Evolutionary conservation across 441 rosid species (phyloP).

Genomic region (Monsonia emarginata): DNA sequence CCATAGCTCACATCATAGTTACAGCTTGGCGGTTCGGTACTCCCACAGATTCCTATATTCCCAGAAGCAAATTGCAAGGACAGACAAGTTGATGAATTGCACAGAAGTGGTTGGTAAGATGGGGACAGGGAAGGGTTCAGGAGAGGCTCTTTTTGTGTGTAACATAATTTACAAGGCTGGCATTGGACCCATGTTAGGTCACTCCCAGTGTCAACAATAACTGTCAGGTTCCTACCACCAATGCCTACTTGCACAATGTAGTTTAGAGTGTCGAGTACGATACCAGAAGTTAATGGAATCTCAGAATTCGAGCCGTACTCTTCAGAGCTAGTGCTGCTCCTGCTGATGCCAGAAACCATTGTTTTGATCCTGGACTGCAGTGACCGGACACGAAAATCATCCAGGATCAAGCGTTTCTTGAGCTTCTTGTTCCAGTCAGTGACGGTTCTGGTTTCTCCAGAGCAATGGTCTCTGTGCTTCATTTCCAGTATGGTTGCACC

Average conservation of each 20-base stretch:
- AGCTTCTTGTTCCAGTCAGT: constrained; percentile 49
- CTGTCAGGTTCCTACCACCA: constrained; percentile 49
- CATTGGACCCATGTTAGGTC: constrained; percentile 96
- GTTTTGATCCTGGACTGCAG: constrained; percentile 46
- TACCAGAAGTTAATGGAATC: constrained; percentile 60
- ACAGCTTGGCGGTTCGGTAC: constrained; percentile 30
- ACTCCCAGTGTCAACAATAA: constrained; percentile 86
- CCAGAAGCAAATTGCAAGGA: constrained; percentile 12
- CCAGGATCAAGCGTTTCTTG: constrained; percentile 41
- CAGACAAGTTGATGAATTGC: constrained; percentile 63
- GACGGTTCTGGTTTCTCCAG: constrained; percentile 21
- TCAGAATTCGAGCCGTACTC: constrained; percentile 23
- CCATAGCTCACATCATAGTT: constrained; percentile 67
- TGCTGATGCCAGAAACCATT: constrained; percentile 14
- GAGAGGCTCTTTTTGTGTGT: constrained; percentile 61
- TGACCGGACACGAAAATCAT: constrained; percentile 37
- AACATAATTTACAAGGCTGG: constrained; percentile 67
- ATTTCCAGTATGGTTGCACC: constrained; percentile 65
- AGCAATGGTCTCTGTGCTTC: constrained; percentile 54
- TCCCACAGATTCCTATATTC: constrained; percentile 14
- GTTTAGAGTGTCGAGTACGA: constrained; percentile 56
- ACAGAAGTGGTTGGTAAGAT: constrained; percentile 41
- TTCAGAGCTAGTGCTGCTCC: background rate
- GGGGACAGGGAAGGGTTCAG: constrained; percentile 58
- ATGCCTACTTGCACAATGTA: constrained; percentile 59